Evolutionary conservation across 176 grass and related monocot species (phyloP), one percentile per base, ranked within the genome.

Genomic region (Triticum turgidum): DNA sequence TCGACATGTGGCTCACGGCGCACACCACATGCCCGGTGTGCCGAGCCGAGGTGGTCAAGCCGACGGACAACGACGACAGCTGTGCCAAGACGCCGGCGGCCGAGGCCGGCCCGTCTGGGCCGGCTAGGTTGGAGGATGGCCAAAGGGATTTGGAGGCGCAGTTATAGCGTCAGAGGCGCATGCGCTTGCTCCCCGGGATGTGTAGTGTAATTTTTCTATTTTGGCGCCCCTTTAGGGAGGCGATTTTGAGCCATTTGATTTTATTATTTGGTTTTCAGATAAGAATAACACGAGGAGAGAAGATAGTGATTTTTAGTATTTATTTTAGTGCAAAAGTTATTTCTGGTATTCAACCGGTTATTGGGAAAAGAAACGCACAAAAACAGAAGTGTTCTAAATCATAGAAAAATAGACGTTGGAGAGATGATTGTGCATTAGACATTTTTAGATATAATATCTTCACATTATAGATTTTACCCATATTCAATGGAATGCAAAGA

Each of bases 11-110:
- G 94, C 80, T 95, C 77, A 27, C 22, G 7, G 77, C 65, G 42
- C 84, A 88, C 59, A 69, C 80, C 2, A 89, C 91, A 1, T 95
- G 94, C 70, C 91, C 94, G 0, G 64, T 91, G 44, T 93, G 94
- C 81, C 93, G 90, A 10, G 54, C 77, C 10, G 73, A 89, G 61
- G 85, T 86, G 39, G 29, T 81, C 66, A 49, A 63, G 66, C 52
- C 66, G 11, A 17, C 38, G 20, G 54, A 80, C 2, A 68, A 37
- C 29, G 58, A 24, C 13, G 68, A 34, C 37, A 18, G 11, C 21
- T 64, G 38, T 38, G 3, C 9, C 20, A 29, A 80, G 66, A 45
- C 4, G 38, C 37, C 76, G 17, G 51, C 4, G 4, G 42, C 32
- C 2, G 61, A 84, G 39, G 74, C 22, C 72, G 77, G 35, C 54